phyloP scores from a whole-genome alignment of 306 rosid species.

The Ceratonia siliqua region DNA sequence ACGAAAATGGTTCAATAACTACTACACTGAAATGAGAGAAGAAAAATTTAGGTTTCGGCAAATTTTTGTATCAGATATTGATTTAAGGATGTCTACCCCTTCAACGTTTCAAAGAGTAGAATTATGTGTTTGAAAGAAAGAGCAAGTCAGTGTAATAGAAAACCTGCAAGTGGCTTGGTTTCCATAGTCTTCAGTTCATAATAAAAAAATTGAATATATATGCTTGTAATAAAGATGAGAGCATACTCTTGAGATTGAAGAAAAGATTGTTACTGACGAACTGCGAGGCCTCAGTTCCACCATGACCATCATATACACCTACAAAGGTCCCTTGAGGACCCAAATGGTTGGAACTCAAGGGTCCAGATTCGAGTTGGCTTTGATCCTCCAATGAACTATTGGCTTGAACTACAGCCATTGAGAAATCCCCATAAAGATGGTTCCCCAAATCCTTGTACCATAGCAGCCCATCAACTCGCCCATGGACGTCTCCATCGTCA shows the following conservation, averaged over 20 bases:
- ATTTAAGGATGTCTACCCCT: no score
- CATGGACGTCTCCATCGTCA: conserved; percentile 61
- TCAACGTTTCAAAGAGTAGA: no score
- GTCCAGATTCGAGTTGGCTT: conserved; percentile 91
- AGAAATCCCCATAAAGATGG: conserved; percentile 79
- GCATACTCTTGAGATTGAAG: conserved; percentile 71
- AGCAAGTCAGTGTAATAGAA: no score
- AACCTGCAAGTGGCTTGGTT: no score
- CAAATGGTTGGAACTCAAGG: conserved; percentile 59
- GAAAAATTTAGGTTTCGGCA: no score
- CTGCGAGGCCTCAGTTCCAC: conserved; percentile 89
- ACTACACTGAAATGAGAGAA: no score
- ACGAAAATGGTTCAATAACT: no score
- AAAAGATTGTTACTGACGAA: conserved; percentile 71
- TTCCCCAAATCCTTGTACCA: conserved; percentile 87
- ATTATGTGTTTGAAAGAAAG: no score
- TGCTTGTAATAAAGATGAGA: conserved; percentile 32
- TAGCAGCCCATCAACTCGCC: conserved; percentile 69
- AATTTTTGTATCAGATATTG: no score
- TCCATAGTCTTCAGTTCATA: no score
- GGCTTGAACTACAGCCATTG: conserved; percentile 98
- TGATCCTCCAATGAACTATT: conserved; percentile 91
- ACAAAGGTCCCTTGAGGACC: conserved; percentile 82
- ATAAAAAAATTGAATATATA: no score
- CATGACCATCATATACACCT: conserved; percentile 95